Base-by-base conservation (phyloP, 1,139 yeast genomes). In the Saccharomycopsis hybrid region DNA sequence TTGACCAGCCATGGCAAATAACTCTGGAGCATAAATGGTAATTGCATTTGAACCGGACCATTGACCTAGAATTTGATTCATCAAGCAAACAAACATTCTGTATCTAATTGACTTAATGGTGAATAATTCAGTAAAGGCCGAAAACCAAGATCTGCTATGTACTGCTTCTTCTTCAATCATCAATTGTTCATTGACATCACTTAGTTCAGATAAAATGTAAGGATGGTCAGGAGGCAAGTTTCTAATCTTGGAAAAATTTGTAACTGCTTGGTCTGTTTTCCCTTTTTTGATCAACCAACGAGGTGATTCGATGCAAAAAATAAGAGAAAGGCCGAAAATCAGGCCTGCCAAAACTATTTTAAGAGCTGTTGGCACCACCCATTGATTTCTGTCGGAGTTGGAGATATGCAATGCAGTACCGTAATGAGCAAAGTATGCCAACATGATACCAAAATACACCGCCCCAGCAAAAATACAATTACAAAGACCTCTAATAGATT, bases 31-130 rank as follows among this genome's bases (percentile, higher is more conserved):
- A 57, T 77, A 77, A 46, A 77, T 73, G 0, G 82, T 77, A 45
- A 77, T 64, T 4, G 82, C 75, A 56, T 75, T 76, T 5, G 83
- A 79, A 48, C 83, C 83, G 25, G 78, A 70, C 84, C 84, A 79
- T 65, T 79, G 84, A 37, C 78, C 80, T 46, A 79, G 65, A 18
- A 79, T 45, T 62, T 79, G 85, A 7, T 11, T 24, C 9, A 24
- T 24, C 7, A 24, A 11, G 35, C 75, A 68, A 46, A 78, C 60
- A 40, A 73, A 62, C 56, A 78, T 69, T 62, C 80, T 67, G 62
- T 75, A 76, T 52, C 77, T 65, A 54, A 74, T 67, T n/a, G 80
- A 70, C 47, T 65, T 66, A 39, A 66, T 69, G 1, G 64, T 49
- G 31, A 71, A 50, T 31, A 76, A 58, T 48, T 73, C 73, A 50